Percentiles rank a stretch among this genome's conserved stretches.
These are phyloP conservation scores for Aspergillus affinis DNA, from an alignment of 495 filamentous ascomycete genomes.

Conservation along the genomic window DNA sequence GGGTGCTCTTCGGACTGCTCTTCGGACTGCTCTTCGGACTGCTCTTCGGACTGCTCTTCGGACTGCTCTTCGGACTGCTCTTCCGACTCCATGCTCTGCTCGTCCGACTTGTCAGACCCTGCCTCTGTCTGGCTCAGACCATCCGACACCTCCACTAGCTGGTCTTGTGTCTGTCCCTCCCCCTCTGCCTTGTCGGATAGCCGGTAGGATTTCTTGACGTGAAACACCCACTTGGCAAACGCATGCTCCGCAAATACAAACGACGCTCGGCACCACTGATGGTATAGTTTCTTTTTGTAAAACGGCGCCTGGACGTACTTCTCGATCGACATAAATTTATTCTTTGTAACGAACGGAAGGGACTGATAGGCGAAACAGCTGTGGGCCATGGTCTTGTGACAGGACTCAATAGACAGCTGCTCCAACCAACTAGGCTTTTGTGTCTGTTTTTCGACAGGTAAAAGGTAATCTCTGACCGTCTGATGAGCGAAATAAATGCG, in stretches of 20 bases:
- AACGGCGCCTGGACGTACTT: neutral
- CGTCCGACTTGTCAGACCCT: neutral
- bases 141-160: too few species aligned
- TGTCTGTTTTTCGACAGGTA: neutral
- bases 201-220: neutral
- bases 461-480: slow-evolving; percentile 22
- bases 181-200: neutral
- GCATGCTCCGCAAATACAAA: slow-evolving; percentile 7
- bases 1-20: too few species aligned
- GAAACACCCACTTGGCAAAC: slow-evolving; percentile 6
- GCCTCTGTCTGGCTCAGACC: neutral
- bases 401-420: slow-evolving; percentile 2
- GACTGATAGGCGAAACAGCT: slow-evolving; percentile 6
- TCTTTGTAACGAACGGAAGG: neutral
- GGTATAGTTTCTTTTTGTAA: neutral
- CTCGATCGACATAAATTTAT: slow-evolving; percentile 1
- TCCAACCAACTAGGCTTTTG: neutral
- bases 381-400: slow-evolving; percentile 3
- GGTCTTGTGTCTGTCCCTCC: neutral
- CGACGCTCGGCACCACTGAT: neutral
- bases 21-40: too few species aligned
- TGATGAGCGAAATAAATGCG: slow-evolving; percentile 30
- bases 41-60: too few species aligned
- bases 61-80: too few species aligned
- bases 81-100: too few species aligned